Evolutionary conservation across 352 stramenopile species (phyloP).

Genomic region (Pythium plurisporium): DNA sequence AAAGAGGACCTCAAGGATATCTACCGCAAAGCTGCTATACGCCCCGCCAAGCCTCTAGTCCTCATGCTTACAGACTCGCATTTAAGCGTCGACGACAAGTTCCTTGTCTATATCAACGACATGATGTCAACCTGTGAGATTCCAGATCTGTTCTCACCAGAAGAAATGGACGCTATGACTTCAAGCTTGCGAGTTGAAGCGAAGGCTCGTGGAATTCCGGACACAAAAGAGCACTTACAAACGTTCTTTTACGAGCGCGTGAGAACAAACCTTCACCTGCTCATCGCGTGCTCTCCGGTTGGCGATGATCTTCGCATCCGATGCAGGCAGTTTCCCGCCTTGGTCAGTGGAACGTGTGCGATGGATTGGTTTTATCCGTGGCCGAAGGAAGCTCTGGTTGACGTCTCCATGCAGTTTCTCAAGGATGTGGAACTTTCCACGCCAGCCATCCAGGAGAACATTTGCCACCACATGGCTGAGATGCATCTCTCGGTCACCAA

Average conservation of each 20-base stretch:
- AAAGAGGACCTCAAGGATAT: constrained; percentile 89
- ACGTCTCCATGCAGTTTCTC: constrained; percentile 85
- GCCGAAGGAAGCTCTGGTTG: constrained; percentile 84
- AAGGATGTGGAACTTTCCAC: constrained; percentile 64
- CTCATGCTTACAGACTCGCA: constrained; percentile 89
- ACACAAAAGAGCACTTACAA: constrained; percentile 89
- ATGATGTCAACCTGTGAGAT: constrained; percentile 75
- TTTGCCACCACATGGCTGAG: constrained; percentile 91
- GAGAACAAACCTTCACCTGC: constrained; percentile 78
- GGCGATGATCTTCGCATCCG: constrained; percentile 65
- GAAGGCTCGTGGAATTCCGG: constrained; percentile 79
- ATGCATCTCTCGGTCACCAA: constrained; percentile 86
- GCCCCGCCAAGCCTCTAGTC: constrained; percentile 79
- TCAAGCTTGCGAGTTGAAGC: constrained; percentile 70
- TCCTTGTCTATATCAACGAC: constrained; percentile 87
- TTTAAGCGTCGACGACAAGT: constrained; percentile 73
- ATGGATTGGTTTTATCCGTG: constrained; percentile 92
- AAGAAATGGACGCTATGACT: constrained; percentile 88
- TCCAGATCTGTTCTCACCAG: constrained; percentile 76
- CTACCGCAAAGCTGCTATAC: constrained; percentile 82
- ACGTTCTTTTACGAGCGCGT: constrained; percentile 90
- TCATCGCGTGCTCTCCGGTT: constrained; percentile 86
- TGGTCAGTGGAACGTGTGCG: constrained; percentile 61
- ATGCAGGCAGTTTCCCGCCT: constrained; percentile 71
- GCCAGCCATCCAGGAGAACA: constrained; percentile 83